A percentile compares a stretch with the other conserved stretches of the same genome.
These are phyloP conservation scores for Claviceps arundinis DNA, from an alignment of 2,329 filamentous ascomycete species.

Conservation along the genomic window DNA sequence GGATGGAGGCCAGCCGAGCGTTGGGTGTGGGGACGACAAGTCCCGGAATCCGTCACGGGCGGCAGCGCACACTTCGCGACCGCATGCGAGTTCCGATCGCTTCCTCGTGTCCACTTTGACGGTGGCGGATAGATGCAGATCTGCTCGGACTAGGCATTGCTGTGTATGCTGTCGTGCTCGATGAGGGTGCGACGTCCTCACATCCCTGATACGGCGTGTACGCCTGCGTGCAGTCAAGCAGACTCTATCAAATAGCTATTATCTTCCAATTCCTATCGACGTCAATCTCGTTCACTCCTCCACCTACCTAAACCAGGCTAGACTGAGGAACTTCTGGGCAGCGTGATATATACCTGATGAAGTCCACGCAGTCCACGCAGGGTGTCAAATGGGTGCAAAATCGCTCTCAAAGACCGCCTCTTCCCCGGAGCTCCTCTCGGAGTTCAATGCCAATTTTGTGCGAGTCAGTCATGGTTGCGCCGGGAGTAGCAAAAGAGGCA, in stretches of 20 bases:
- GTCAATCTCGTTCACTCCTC: not conserved
- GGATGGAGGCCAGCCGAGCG: not conserved
- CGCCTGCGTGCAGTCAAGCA: not conserved
- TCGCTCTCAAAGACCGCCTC: not conserved
- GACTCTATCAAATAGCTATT: not conserved
- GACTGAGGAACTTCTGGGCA: constrained; percentile 5
- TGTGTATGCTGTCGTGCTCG: not conserved
- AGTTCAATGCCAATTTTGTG: not conserved
- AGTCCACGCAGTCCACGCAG: not conserved
- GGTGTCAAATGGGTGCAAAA: not conserved
- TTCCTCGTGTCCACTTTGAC: constrained; percentile 7
- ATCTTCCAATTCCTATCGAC: not conserved
- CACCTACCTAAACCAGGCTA: constrained; percentile 9
- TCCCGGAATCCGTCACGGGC: not conserved
- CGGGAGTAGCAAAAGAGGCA: not conserved
- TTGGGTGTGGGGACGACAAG: not conserved
- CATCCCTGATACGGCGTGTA: not conserved
- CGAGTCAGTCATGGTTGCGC: not conserved
- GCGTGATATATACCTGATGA: not conserved
- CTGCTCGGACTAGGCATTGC: not conserved
- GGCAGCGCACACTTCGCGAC: not conserved
- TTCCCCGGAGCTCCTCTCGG: not conserved
- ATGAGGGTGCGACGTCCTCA: not conserved
- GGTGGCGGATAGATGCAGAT: constrained; percentile 5
- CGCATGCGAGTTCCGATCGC: constrained; percentile 8